Evolutionary conservation across 2,329 filamentous ascomycete species (phyloP), one percentile per base, ranked within the genome.

Genomic region (Podosphaera aphanis): DNA sequence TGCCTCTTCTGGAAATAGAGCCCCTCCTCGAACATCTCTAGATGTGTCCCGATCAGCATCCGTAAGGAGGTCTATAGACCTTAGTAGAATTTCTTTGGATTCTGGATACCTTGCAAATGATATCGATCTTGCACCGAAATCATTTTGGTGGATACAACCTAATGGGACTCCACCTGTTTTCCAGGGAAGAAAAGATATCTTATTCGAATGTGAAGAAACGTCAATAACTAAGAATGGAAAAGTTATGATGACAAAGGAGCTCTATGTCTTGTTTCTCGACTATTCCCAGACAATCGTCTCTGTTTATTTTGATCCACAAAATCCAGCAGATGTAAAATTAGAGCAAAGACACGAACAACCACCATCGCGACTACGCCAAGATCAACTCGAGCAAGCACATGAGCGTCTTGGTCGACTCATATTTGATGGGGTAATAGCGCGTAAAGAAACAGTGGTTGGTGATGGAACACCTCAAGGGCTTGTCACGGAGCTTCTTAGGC

Each of bases 241-340:
- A 59, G 75, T 75, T 0, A 71, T 70, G 1, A 66, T 93, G 18
- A 82, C 79, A 5, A 86, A 86, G 52, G 77, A 86, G 49, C 70
- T 94, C 37, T 90, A 80, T 54, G 67, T 95, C n/a, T 65, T 98
- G 7, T 98, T 83, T 65, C 78, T 85, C 56, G 90, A 98, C 63
- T 98, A 98, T 61, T 94, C 86, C 16, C 90, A 95, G 60, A 95
- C 88, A 0, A 70, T 92, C 51, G 73, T 98, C 56, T 84, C 79
- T 0, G 81, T 78, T 16, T 77, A 71, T 44, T 95, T 80, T 60
- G 82, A 93, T 59, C 67, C 77, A 1, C 72, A 76, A 45, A 77
- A 93, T 57, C 71, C 80, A 2, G 66, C 72, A 1, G 78, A 88
- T 55, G 79, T 78, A 10, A 66, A 73, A 29, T 62, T 95, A 5